Evolutionary conservation across 371 early-diverging fungal species (phyloP), one percentile per base, ranked within the genome.

Genomic region (Edhazardia aedis): DNA sequence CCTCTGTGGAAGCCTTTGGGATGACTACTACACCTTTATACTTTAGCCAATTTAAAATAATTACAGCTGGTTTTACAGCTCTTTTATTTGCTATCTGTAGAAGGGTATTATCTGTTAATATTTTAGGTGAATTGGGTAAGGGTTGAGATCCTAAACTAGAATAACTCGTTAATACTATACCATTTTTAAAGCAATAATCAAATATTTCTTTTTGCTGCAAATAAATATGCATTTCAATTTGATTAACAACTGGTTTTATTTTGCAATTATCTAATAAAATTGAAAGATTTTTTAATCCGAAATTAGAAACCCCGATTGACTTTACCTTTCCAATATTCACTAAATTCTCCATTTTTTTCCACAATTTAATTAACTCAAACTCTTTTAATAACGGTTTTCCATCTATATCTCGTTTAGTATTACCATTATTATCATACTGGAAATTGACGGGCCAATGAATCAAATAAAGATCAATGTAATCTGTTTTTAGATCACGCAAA

Each of bases 381-480:
- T 42, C 27, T 26, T 51, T 58, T 0, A 51, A n/a, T 0, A 30
- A 33, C 18, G 11, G 23, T 7, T 51, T 40, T 2, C 26, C 42
- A 11, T 55, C 45, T 2, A 46, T 28, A 12, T 45, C 44, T 37
- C 21, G 21, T 29, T 26, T 29, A 14, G 33, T 18, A 1, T 14
- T 21, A 1, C 38, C 28, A 27, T 50, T 27, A 11, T 51, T 40
- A 39, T 54, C 40, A 14, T 38, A 18, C 36, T 52, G 43, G 22
- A 68, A 60, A 21, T 70, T 62, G 39, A 72, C 53, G 7, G 79
- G 82, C 79, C 79, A 84, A 61, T 84, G 84, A 50, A 90, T 78
- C 55, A 89, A 71, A 63, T 85, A 85, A 46, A 87, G 64, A 62
- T 91, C 91, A 36, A 89, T 65, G 59, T 88, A 88, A 25, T 82